These are phyloP conservation scores for Leishmania gerbilli DNA, from an alignment of 208 protist genomes.

Conservation along the genomic window DNA sequence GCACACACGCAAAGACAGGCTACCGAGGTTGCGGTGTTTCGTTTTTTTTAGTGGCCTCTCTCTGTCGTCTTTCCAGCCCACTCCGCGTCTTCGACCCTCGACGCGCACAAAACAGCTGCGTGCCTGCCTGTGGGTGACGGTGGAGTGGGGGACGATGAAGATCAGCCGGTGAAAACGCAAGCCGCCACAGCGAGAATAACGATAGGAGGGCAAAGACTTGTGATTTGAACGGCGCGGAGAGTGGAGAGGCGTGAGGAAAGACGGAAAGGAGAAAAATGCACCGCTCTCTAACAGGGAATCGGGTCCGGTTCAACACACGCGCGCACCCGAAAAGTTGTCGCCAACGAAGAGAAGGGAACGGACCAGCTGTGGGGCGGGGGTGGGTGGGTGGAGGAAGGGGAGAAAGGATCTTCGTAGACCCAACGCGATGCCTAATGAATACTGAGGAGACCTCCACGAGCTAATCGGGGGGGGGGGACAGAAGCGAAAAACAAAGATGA, in stretches of 20 bases:
- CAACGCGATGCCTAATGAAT: not conserved
- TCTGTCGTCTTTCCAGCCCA: not conserved
- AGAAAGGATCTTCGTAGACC: not conserved
- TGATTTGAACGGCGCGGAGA: not conserved
- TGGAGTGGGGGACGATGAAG: not conserved
- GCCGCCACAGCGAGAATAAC: not conserved
- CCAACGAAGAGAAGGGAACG: not conserved
- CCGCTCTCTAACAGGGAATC: not conserved
- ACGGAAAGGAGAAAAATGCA: not conserved
- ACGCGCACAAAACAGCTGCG: not conserved
- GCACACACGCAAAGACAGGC: not conserved
- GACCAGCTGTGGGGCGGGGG: not conserved
- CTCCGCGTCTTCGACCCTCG: not conserved
- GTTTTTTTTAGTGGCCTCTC: not conserved
- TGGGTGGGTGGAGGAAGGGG: no score
- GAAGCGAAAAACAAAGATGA: not conserved
- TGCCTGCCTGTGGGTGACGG: not conserved
- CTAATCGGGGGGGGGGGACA: no score
- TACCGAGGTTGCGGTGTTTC: not conserved
- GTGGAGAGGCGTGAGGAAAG: not conserved
- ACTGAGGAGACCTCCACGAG: no score
- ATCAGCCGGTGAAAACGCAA: not conserved
- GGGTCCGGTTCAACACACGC: not conserved
- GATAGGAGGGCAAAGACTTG: not conserved
- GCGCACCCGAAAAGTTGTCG: not conserved